These are phyloP conservation scores for Clausena lansium DNA, from an alignment of 345 rosid genomes.

Conservation along the genomic window DNA sequence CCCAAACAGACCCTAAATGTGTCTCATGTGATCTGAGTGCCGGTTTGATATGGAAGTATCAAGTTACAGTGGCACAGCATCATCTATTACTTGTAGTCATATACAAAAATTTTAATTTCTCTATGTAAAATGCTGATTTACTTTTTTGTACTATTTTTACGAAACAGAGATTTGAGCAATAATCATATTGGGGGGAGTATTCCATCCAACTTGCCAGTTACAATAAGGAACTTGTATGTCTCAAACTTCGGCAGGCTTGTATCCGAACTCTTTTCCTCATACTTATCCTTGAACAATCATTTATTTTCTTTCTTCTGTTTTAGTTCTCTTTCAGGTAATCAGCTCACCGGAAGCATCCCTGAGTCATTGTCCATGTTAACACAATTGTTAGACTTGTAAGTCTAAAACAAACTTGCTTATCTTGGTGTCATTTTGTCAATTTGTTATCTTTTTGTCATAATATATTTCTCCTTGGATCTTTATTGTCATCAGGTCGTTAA, in stretches of 20 bases:
- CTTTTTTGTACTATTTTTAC: conserved; percentile 16
- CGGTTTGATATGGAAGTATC: not conserved
- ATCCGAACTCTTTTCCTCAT: not conserved
- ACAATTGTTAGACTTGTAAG: conserved; percentile 59
- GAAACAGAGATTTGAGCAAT: conserved; percentile 79
- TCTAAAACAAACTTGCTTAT: conserved; percentile 13
- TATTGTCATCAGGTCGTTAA: conserved; percentile 53
- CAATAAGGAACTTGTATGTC: conserved; percentile 68
- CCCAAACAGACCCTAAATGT: not conserved
- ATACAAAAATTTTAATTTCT: not conserved
- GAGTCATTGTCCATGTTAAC: conserved; percentile 35
- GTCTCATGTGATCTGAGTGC: not conserved
- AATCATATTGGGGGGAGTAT: conserved; percentile 82
- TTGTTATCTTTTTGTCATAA: not conserved
- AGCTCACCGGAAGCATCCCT: conserved; percentile 64
- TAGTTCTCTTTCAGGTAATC: conserved; percentile 63
- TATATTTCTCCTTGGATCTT: conserved; percentile 8
- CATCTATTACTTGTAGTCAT: not conserved
- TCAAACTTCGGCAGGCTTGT: not conserved
- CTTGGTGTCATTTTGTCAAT: not conserved
- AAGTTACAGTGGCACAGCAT: not conserved
- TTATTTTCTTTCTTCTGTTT: conserved; percentile 19
- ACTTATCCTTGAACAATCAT: not conserved
- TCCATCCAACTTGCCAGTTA: conserved; percentile 65
- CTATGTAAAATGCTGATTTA: conserved; percentile 1